Evolutionary conservation across 495 filamentous ascomycete genomes (phyloP), one percentile per base, ranked within the genome.

Genomic region (Talaromyces thailandensis): DNA sequence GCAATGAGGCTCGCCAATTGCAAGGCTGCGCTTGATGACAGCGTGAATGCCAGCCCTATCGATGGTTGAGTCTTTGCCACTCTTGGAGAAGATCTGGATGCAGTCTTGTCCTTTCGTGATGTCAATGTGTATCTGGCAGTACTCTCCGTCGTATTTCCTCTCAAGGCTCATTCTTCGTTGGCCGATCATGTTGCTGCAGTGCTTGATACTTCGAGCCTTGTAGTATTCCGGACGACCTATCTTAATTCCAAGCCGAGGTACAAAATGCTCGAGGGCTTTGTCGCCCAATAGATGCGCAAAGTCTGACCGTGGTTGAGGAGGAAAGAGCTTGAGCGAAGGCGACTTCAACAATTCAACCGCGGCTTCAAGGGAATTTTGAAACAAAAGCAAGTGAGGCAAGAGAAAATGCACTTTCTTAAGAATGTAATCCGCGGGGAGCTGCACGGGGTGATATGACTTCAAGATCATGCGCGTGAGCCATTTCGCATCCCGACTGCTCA

Each of bases 81-180:
- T 93, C 72, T 96, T 96, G 8, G 90, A 94, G 68, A 95, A 95
- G 28, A 96, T 90, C 52, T 87, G 86, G 8, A 96, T 85, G 37
- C 75, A 79, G 31, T 80, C 77, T 3, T 79, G 60, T 0, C 68
- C 67, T 51, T 82, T 85, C 3, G 76, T 75, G 18, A 91, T 75
- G 63, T 95, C 85, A 23, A 96, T 82, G 63, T 96, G 92, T 26
- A 96, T 86, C 67, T 95, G 89, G 66, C 89, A 93, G 62, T 93
- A 94, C 69, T 94, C 90, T 3, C 92, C 91, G 65, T 96, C 92
- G 59, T 94, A 86, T 69, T 95, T 96, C 40, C 85, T 77, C 65
- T 96, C 92, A 45, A 91, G 79, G 65, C 85, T 87, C 81, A 94
- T 88, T 24, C 76, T 73, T 23, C 81, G 73, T 0, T 76, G 76